These are phyloP conservation scores for Zymoseptoria pseudotritici DNA, from an alignment of 2,329 filamentous ascomycete genomes.

Conservation along the genomic window DNA sequence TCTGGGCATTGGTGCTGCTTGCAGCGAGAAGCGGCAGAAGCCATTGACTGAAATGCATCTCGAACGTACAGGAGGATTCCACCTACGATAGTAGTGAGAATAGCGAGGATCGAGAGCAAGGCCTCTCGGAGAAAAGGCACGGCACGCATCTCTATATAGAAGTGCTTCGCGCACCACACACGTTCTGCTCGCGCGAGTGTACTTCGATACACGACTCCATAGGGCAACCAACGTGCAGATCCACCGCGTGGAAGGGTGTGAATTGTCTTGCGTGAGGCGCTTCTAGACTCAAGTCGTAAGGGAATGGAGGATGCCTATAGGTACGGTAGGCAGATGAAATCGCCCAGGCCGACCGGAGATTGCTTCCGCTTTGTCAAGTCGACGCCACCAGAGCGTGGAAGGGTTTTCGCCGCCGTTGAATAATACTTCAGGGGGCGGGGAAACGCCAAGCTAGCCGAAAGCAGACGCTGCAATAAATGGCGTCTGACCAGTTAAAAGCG, in stretches of 20 bases:
- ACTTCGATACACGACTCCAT: not conserved
- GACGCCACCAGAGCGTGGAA: not conserved
- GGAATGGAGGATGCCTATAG: not conserved
- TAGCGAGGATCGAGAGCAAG: not conserved
- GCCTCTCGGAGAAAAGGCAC: not conserved
- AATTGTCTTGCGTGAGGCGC: not conserved
- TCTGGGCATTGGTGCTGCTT: not conserved
- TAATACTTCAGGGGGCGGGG: not conserved
- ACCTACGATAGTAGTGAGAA: not conserved
- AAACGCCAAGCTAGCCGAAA: not conserved
- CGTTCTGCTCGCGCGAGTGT: not conserved
- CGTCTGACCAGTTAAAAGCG: not conserved
- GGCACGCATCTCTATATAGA: not conserved
- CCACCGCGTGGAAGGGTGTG: not conserved
- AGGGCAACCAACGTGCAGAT: not conserved
- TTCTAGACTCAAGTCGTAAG: not conserved
- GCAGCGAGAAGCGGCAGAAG: not conserved
- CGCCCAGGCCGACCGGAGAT: not conserved
- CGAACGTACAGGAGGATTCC: not conserved
- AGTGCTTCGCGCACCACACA: not conserved
- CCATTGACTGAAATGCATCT: not conserved
- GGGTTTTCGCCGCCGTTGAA: not conserved
- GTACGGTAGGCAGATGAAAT: not conserved
- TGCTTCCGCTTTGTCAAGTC: not conserved
- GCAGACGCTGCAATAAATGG: not conserved